Conservation (phyloP, 805 yeast species). For the Ogataea naganishii region DNA sequence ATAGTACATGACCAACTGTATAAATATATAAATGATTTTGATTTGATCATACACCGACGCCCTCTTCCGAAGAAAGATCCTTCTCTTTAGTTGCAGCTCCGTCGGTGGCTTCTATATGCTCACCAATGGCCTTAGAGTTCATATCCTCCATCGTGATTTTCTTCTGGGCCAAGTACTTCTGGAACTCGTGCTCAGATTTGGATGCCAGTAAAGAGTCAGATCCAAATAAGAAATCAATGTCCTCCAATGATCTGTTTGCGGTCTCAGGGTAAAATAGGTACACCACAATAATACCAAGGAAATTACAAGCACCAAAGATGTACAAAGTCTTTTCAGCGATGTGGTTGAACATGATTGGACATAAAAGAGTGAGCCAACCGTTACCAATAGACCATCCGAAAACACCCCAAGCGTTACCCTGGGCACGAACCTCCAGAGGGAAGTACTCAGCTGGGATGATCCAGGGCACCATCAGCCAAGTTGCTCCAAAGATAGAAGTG, state of each 20-base stretch:
- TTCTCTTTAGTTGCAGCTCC: too few species aligned
- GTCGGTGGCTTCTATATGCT: too few species aligned
- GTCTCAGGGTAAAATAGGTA: constrained; percentile 46
- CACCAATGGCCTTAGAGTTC: too few species aligned
- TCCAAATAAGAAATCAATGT: constrained; percentile 49
- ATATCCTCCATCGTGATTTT: too few species aligned
- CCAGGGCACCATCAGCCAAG: constrained; percentile 17
- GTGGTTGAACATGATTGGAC: constrained; percentile 22
- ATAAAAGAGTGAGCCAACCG: constrained; percentile 25
- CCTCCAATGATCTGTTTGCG: constrained; percentile 51
- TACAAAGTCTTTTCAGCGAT: constrained; percentile 23
- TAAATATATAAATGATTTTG: too few species aligned
- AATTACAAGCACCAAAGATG: constrained; percentile 23
- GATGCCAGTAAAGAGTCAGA: constrained; percentile 43
- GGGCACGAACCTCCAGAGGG: constrained; percentile 18
- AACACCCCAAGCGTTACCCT: constrained; percentile 19
- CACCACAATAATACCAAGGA: constrained; percentile 4
- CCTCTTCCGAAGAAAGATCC: too few species aligned
- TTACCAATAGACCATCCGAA: constrained; percentile 24
- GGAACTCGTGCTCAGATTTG: constrained; percentile 36
- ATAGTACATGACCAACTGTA: too few species aligned
- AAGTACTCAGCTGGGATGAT: constrained; percentile 16
- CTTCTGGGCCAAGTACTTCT: too few species aligned
- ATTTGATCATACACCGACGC: too few species aligned
- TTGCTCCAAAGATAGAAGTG: constrained; percentile 25